Evolutionary conservation across 306 rosid genomes (phyloP).

Genomic region (Rosa multiflora): DNA sequence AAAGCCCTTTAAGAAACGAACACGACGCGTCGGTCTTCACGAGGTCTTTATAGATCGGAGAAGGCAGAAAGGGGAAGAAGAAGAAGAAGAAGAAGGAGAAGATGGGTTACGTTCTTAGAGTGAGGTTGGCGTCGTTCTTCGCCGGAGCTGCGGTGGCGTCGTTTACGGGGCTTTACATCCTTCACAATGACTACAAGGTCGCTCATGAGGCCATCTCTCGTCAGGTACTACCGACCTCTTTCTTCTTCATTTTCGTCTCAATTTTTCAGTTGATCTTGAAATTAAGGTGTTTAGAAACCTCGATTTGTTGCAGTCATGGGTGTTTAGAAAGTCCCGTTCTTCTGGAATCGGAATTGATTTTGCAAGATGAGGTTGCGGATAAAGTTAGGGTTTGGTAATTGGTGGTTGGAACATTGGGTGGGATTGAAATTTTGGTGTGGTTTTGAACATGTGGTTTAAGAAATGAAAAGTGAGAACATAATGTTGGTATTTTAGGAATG

Average conservation of each 20-base stretch:
- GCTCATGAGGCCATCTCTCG: conserved; percentile 65
- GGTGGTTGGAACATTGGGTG: neutral
- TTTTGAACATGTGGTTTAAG: neutral
- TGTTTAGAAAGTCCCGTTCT: too few relatives aligned
- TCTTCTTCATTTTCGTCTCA: neutral
- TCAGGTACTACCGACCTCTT: conserved; percentile 46
- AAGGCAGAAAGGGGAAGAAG: neutral
- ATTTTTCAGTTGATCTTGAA: neutral
- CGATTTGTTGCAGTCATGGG: too few relatives aligned
- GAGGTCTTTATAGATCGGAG: neutral
- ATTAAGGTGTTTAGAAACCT: too few relatives aligned
- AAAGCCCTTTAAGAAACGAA: neutral
- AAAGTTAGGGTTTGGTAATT: neutral
- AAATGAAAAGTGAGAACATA: neutral
- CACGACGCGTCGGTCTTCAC: neutral
- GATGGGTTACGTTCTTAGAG: conserved; percentile 90
- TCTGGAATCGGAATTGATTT: neutral
- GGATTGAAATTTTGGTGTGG: neutral
- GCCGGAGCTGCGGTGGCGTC: conserved; percentile 85
- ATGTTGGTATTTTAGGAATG: neutral
- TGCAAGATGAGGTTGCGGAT: neutral
- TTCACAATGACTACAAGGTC: conserved; percentile 76
- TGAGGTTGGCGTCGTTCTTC: conserved; percentile 84
- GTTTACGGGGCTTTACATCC: conserved; percentile 66
- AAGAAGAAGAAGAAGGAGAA: neutral